Base-by-base conservation (phyloP, 768 basidiomycete genomes). In the Pilatotrama ljubarskyi region DNA sequence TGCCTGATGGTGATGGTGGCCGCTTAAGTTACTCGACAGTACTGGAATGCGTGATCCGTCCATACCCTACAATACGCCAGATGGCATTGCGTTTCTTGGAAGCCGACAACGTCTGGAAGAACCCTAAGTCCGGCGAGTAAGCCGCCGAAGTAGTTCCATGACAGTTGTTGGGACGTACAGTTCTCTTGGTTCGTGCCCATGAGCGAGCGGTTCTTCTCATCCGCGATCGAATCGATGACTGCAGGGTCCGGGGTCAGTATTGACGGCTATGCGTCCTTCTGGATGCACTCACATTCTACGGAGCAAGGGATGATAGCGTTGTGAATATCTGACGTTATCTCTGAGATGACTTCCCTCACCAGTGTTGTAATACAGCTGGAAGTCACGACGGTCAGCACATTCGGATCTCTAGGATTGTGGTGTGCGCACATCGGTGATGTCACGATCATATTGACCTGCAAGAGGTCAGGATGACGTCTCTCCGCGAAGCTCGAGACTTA, bases 131-230 rank as follows among this genome's bases (percentile, higher is more conserved):
- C 4, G 15, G 42, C n/a, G 18, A 9, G 14, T 5, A 8, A 25
- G 29, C 9, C 5, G 5, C 18, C 46, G 26, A 36, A 15, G 38
- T 22, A 17, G 41, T 32, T n/a, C 15, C 5, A 6, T 18, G 14
- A 22, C 14, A 29, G 14, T 2, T 5, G 10, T 3, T 41, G 38
- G 22, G 1, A 59, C 70, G 17, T 55, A 83, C 83, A 85, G 65
- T 78, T 70, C 64, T 85, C 82, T 70, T 86, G 84, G 5, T 73
- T 69, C 8, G 75, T 67, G 5, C 84, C 84, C 80, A 85, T 85
- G 37, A 84, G 65, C 3, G 83, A 82, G 20, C 84, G 77, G 52
- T 80, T 76, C 8, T 70, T 65, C 51, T 76, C 74, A 32, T 74
- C 70, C 32, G 80, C 71, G 61, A 82, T 68, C 10, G 75, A 75